phyloP scores from a whole-genome alignment of 176 grass and related monocot species.

The Avena eriantha region DNA sequence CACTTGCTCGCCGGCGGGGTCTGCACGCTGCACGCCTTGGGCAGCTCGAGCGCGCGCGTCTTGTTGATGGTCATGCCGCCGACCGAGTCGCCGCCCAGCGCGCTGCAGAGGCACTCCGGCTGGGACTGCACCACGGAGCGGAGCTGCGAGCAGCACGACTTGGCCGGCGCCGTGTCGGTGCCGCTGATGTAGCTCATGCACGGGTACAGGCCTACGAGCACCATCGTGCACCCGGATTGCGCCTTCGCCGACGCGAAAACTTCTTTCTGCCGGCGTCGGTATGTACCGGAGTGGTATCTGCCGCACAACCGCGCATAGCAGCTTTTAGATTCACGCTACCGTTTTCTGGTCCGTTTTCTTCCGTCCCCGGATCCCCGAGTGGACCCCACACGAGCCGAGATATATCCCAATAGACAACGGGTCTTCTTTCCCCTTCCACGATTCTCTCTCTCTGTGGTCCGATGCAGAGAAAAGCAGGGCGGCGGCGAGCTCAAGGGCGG shows the following conservation, averaged over 20 bases:
- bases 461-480: no score
- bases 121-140: slow-evolving; percentile 58
- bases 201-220: slow-evolving; percentile 72
- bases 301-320: no score
- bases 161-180: slow-evolving; percentile 55
- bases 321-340: no score
- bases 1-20: slow-evolving; percentile 79
- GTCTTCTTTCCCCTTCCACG: no score
- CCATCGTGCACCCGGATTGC: slow-evolving; percentile 67
- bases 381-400: no score
- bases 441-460: no score
- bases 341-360: no score
- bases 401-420: no score
- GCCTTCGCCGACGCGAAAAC: slow-evolving; percentile 47
- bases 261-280: no score
- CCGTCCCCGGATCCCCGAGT: no score
- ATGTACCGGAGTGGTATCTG: no score
- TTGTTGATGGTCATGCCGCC: slow-evolving; percentile 71
- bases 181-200: slow-evolving; percentile 93
- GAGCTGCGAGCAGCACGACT: slow-evolving; percentile 74
- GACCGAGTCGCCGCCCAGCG: slow-evolving; percentile 59
- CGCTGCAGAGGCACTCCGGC: slow-evolving; percentile 79
- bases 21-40: slow-evolving; percentile 65
- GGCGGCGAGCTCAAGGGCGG: no score
- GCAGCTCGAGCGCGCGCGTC: slow-evolving; percentile 63